Base-by-base conservation (phyloP, 2,329 filamentous ascomycete genomes). In the Claviceps capensis region DNA sequence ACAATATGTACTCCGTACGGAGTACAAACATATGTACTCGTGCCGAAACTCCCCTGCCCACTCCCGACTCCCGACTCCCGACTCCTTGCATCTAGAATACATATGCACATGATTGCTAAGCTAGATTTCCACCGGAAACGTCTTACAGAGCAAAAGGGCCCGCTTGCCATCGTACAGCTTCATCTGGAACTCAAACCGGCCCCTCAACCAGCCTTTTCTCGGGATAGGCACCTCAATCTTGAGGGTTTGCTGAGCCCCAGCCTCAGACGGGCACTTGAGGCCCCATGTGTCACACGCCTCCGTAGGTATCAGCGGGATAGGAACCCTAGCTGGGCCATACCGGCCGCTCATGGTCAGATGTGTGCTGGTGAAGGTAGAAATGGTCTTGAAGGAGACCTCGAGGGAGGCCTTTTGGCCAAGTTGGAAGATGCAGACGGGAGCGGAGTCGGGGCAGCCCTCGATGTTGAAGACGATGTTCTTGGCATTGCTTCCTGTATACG, bases 201-300 rank as follows among this genome's bases (percentile, higher is more conserved):
- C 44, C 44, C 23, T 48, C 6, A 48, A 45, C 34, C 47, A 50
- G 8, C 9, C 7, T 4, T 23, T 23, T 8, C 37, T 22, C 26
- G 26, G 26, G 6, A 53, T 37, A 5, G 48, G 38, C 16, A 53
- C n/a, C 17, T 44, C 30, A 7, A 50, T 7, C 5, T 44, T 48
- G 19, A 53, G 42, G 7, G 48, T 48, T 37, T 50, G 52, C 4
- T 23, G 48, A 14, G 26, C 38, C n/a, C 48, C 43, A 19, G 44
- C n/a, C 5, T 26, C 13, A 22, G 48, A 42, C 3, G 52, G 52
- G 36, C 52, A 53, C 37, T 44, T 34, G 36, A 53, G 38, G 3
- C 52, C 52, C 52, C 52, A 53, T 36, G 38, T 50, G 5, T 34
- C 48, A 23, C 48, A 53, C 13, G 52, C 52, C 8, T 50, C 52